Percentiles rank a stretch among this genome's conserved stretches.
phyloP scores from a whole-genome alignment of 1,139 yeast genomes.

The Debaryomyces psychrophilus region DNA sequence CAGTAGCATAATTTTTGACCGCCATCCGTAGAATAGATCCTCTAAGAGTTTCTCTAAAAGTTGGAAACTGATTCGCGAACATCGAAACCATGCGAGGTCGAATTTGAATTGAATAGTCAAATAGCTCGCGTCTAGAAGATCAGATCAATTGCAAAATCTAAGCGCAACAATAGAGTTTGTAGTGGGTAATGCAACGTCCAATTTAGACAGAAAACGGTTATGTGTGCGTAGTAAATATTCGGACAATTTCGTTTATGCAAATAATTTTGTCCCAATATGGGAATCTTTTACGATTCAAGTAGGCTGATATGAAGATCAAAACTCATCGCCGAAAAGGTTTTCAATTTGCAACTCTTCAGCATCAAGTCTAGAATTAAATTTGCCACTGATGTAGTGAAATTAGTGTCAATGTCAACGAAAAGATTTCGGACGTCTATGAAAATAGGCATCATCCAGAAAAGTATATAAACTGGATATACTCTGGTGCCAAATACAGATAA shows the following conservation, averaged over 20 bases:
- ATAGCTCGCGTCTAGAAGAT: neutral
- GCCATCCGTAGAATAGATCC: no score
- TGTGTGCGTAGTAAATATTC: neutral
- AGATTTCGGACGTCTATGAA: neutral
- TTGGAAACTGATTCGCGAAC: no score
- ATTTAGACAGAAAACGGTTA: neutral
- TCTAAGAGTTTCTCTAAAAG: no score
- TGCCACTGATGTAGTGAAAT: neutral
- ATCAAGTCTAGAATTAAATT: constrained; percentile 6
- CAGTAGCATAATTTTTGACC: no score
- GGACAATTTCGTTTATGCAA: constrained; percentile 7
- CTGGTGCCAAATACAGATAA: neutral
- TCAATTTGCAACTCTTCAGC: constrained; percentile 5
- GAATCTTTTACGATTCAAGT: neutral
- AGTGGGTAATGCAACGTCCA: neutral
- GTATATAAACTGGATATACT: constrained; percentile 2
- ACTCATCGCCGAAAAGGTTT: neutral
- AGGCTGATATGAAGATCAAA: neutral
- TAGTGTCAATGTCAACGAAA: neutral
- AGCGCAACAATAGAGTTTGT: neutral
- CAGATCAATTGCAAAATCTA: neutral
- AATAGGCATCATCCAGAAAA: neutral
- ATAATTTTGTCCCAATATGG: constrained; percentile 1
- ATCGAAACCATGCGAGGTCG: no score
- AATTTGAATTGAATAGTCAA: no score